Evolutionary conservation across 1,139 yeast species (phyloP).

Genomic region (Kurtzmaniella quercitrusa): DNA sequence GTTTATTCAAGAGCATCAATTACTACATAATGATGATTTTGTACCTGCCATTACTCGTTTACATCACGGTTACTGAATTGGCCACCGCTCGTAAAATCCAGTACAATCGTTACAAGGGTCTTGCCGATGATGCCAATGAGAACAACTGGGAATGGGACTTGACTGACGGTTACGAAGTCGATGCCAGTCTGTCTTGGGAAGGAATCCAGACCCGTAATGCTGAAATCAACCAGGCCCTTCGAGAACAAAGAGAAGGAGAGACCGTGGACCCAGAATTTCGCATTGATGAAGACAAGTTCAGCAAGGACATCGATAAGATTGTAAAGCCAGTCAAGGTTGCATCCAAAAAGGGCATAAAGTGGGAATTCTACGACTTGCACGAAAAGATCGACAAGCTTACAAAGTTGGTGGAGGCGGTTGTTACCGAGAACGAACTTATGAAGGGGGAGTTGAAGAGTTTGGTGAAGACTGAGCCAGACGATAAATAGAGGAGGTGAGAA

Average conservation of each 20-base stretch:
- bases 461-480: constrained; percentile 2
- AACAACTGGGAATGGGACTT: constrained; percentile 77
- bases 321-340: constrained; percentile 60
- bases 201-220: constrained; percentile 36
- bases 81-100: constrained; percentile 63
- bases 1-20: constrained; percentile 33
- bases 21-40: constrained; percentile 56
- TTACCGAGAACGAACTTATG: constrained; percentile 39
- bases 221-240: constrained; percentile 36
- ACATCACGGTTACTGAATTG: constrained; percentile 62
- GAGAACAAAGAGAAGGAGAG: constrained; percentile 60
- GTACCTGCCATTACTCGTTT: constrained; percentile 62
- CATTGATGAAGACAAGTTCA: constrained; percentile 48
- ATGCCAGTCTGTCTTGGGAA: constrained; percentile 32
- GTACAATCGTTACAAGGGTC: constrained; percentile 63
- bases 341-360: constrained; percentile 52
- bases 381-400: constrained; percentile 45
- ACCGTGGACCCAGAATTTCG: constrained; percentile 67
- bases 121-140: constrained; percentile 80
- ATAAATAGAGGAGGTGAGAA: neutral
- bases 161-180: constrained; percentile 65
- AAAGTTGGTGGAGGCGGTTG: constrained; percentile 34
- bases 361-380: constrained; percentile 61
- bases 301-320: constrained; percentile 36
- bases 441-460: constrained; percentile 12